Base-by-base conservation (phyloP, 177 flowering plant species). In the Telopea speciosissima region DNA sequence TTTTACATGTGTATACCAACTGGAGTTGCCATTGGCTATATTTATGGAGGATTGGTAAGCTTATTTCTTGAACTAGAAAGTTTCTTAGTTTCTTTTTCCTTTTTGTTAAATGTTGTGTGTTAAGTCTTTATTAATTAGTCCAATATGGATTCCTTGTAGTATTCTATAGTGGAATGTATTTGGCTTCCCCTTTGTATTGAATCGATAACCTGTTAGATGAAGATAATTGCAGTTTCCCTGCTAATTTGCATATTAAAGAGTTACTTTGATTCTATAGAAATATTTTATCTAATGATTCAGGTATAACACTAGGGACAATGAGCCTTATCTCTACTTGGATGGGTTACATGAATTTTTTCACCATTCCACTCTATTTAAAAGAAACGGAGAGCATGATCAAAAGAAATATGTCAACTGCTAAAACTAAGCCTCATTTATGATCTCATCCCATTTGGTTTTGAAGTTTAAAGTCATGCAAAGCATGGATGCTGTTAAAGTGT, bases 1-100 rank as follows among this genome's bases (percentile, higher is more conserved):
- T 96, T 93, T 61, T 96, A 91, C 83, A 96, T 93, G 99, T 93
- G 98, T 69, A 90, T 93, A 81, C 98, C 99, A 42, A 69, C 87
- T 70, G 99, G 99, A 69, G 66, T 87, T 77, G 99, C 99, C 24
- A 61, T 93, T 72, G 99, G 99, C 63, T 96, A 96, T 80, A 88
- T 96, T 58, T 91, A 89, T 79, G 99, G 99, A 74, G 99, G 99
- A 76, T 33, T 86, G 77, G 99, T 95, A 82, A 78, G 96, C 73
- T 73, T 67, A 68, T 69, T 12, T 67, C 24, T 25, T 72, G 49
- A 23, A 19, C 13, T 13, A 7, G 63, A 19, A 33, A 24, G 42
- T 14, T 58, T 26, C 28, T 25, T 8, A 54, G 19, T 26, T 33
- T 54, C 23, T 63, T 14, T 61, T 19, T n/a, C 23, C n/a, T 58